Conservation (phyloP, 2,329 filamentous ascomycete genomes). For the Celoporthe dispersa region DNA sequence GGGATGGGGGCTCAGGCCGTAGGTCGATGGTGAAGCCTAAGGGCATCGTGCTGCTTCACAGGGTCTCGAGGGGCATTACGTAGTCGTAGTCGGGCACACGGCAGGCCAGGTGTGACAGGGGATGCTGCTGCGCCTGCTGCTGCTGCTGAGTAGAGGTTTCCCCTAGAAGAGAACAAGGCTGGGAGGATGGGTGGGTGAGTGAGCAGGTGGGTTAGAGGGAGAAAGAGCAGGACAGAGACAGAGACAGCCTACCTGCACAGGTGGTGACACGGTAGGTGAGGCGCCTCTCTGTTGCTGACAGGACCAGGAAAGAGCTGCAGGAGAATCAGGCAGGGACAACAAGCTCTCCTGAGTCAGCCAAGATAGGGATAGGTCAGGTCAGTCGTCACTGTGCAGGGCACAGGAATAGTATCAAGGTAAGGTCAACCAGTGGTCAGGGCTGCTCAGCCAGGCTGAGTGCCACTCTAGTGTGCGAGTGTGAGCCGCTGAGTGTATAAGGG, state of each 20-base stretch:
- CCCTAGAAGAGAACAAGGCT: slow-evolving; percentile 15
- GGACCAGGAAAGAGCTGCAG: neutral
- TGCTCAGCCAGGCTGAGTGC: neutral
- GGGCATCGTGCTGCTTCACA: slow-evolving; percentile 30
- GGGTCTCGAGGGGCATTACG: slow-evolving; percentile 26
- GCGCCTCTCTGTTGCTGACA: slow-evolving; percentile 18
- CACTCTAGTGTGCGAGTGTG: neutral
- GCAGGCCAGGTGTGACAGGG: slow-evolving; percentile 19
- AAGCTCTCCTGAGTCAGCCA: slow-evolving; percentile 28
- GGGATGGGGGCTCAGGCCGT: slow-evolving; percentile 29
- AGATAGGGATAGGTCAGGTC: slow-evolving; percentile 8
- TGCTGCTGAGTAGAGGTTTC: neutral
- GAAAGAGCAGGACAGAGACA: neutral
- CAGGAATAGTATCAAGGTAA: neutral
- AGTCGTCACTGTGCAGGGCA: neutral
- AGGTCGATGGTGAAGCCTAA: slow-evolving; percentile 28
- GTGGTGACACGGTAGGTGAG: slow-evolving; percentile 24
- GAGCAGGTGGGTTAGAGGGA: neutral
- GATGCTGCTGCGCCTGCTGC: slow-evolving; percentile 18
- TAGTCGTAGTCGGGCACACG: slow-evolving; percentile 26
- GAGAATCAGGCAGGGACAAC: slow-evolving; percentile 3
- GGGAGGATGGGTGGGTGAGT: neutral
- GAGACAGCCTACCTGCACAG: slow-evolving; percentile 23
- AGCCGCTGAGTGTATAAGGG: neutral
- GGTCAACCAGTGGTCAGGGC: neutral